Base-by-base conservation (phyloP, 2,329 filamentous ascomycete species). In the Alternaria gaisen region DNA sequence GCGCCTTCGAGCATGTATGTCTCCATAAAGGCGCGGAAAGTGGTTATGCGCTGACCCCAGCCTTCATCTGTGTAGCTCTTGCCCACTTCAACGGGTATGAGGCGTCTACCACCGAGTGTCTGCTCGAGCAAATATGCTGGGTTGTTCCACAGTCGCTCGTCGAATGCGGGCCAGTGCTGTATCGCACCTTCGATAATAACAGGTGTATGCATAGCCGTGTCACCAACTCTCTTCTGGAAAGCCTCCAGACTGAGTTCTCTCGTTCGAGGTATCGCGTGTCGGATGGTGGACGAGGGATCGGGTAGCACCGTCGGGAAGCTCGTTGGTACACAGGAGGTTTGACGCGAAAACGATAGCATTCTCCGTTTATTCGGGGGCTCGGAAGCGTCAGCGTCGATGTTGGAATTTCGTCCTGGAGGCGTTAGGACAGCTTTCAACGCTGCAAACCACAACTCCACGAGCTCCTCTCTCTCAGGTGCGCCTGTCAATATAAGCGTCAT, bases 11-110 rank as follows among this genome's bases (percentile, higher is more conserved):
- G 64, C 60, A 97, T 84, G 72, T 91, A 89, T 1, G 77, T 77
- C 5, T 82, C 68, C 48, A 97, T 80, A 66, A 97, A 97, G 1
- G 89, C 82, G 5, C 81, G 80, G 70, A 98, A 96, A 0, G 87
- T 83, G 50, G 97, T 86, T 26, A 98, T 88, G 56, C 88, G 86
- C 77, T 98, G 94, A 0, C 89, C 88, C 94, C 94, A 97, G 22
- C 84, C 90, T 20, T 87, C 86, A 65, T 97, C 93, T 1, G 93
- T 94, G 73, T 98, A 99, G 72, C 91, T 95, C 47, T 91, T 84
- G 0, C 95, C 94, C 2, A 95, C 79, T 76, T 98, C 94, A 3
- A 97, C 86, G 0, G 94, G 94, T 0, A 98, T 91, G 0, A 97
- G 85, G 11, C 95, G 85, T 32, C 89, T 83, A 0, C 95, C 95